Percentiles rank a stretch among this genome's conserved stretches.
Conservation (phyloP, 352 stramenopile species). For the Phytophthora macrochlamydospora region DNA sequence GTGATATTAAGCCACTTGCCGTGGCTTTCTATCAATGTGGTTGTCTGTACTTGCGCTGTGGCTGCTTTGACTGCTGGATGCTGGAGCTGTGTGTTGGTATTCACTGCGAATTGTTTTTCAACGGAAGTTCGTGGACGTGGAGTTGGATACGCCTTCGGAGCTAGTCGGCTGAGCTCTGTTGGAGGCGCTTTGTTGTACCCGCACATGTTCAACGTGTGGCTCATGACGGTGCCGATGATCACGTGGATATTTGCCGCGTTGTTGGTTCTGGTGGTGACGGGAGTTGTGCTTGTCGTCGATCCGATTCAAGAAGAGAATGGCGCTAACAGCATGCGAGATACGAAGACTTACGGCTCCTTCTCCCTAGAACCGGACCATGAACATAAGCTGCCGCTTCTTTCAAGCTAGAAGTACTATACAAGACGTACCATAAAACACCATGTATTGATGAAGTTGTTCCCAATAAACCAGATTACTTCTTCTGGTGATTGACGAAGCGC, state of each 20-base stretch:
- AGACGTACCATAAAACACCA: not conserved
- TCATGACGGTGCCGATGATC: constrained; percentile 21
- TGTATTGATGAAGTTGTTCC: too few species aligned
- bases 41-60: constrained; percentile 13
- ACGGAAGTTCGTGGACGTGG: constrained; percentile 16
- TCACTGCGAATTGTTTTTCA: constrained; percentile 15
- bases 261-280: constrained; percentile 9
- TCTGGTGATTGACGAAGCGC: not conserved
- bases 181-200: constrained; percentile 24
- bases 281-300: not conserved
- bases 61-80: constrained; percentile 15
- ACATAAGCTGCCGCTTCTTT: too few species aligned
- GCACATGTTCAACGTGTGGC: constrained; percentile 32
- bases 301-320: too few species aligned
- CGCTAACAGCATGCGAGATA: too few species aligned
- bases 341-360: too few species aligned
- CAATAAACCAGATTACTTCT: not conserved
- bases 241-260: constrained; percentile 22
- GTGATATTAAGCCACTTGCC: constrained; percentile 15
- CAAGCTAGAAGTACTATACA: too few species aligned
- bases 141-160: constrained; percentile 24
- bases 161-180: constrained; percentile 17
- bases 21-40: constrained; percentile 11
- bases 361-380: too few species aligned
- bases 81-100: constrained; percentile 28